Base-by-base conservation (phyloP, 768 basidiomycete species). In the Pisolithus microcarpus region DNA sequence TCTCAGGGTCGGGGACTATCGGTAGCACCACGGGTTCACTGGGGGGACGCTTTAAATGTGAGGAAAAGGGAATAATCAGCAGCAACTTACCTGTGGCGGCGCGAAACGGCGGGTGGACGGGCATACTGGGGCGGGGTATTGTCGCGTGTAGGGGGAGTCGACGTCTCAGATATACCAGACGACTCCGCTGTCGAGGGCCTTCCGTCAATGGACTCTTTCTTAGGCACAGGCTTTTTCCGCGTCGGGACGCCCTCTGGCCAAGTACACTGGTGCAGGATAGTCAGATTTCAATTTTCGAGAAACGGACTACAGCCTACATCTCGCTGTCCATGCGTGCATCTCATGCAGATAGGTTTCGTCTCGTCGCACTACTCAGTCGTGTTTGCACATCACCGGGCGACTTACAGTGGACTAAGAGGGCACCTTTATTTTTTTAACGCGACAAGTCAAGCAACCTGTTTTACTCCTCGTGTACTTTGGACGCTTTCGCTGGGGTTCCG, bases 391-490 rank as follows among this genome's bases (percentile, higher is more conserved):
- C 13, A 42, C 4, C 2, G 11, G 19, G 13, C 49, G 38, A 24
- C 36, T 42, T 39, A 34, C 19, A 52, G n/a, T 38, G 43, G 2
- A 50, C n/a, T n/a, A 38, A 43, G 49, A 13, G 34, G 49, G 63
- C 77, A 88, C 89, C 80, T 96, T 96, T 62, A 97, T 91, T 76
- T 95, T 90, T 76, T 94, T 93, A 55, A 82, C 80, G 60, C 93
- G 80, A 77, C 93, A 97, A 39, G 90, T 93, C 64, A 95, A 71
- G 65, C 93, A 97, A 21, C 93, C 93, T 1, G 91, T 92, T 73
- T 95, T 93, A 70, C 88, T 91, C 59, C 93, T 80, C 55, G 89
- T 91, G 60, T 94, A 94, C 75, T 96, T 96, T 45, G 89, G 90
- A 34, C 89, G 84, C 65, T 89, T 90, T 52, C 88, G 78, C 60